Evolutionary conservation across 805 yeast species (phyloP), one percentile per base, ranked within the genome.

Genomic region (Schwanniomyces pseudopolymorphus): DNA sequence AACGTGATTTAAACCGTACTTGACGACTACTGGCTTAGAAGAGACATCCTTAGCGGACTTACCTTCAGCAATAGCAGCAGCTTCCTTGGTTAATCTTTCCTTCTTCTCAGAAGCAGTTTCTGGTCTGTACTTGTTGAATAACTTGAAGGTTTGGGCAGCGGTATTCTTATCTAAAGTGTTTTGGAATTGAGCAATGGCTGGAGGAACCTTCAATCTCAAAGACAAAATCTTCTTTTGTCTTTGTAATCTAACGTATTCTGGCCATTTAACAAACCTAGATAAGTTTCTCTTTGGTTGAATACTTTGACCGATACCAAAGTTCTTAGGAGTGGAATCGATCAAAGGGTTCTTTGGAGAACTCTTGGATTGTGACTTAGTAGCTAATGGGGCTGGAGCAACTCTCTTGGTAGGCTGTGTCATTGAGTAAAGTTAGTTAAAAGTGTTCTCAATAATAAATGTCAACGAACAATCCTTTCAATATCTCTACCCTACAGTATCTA

Each of bases 1-100:
- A 80, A 92, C 97, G 80, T 92, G 99, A 91, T 92, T 92, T 69
- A 92, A 83, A 84, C 99, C 99, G 83, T 85, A 92, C 84, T 92
- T 92, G 74, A 92, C 95, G 64, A 81, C 92, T 76, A 81, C 89
- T 67, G 99, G 99, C 84, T 92, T 92, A 73, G 90, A 85, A 63
- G 97, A 89, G 63, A 85, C 97, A 64, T 91, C 97, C 79, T 88
- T 89, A 75, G 88, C 91, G 77, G 88, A 81, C 85, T 91, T 90
- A 75, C 98, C 98, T 72, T 89, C 97, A 55, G 97, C 97, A 69
- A 91, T 84, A 63, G 97, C 97, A 67, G 97, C 96, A 60, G 99
- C 97, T 81, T 94, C 98, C 81, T 88, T 89, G 78, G 94, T 86
- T 70, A 92, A 85, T 83, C 99, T 90, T 82, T 89, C 97, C 85